Evolutionary conservation across 805 yeast species (phyloP).

Genomic region (Metschnikowia dekortorum): DNA sequence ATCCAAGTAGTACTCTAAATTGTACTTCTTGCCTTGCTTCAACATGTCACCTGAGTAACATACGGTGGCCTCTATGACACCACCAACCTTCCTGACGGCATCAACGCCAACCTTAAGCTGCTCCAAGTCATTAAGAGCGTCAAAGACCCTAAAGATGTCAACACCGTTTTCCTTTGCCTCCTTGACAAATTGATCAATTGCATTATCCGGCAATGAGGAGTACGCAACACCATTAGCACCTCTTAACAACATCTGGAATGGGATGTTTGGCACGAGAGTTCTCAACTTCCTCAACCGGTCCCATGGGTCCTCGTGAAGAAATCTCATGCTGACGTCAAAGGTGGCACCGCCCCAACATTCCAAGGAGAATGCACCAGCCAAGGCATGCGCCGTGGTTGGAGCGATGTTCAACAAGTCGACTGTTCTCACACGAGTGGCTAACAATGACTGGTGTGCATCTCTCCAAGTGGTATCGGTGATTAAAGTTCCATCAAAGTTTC

Average conservation of each 20-base stretch:
- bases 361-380: conserved; percentile 85
- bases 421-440: conserved; percentile 97
- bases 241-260: conserved; percentile 98
- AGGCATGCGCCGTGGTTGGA: conserved; percentile 86
- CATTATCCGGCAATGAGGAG: conserved; percentile 96
- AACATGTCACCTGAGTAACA: conserved; percentile 99
- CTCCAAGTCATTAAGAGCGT: conserved; percentile 93
- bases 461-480: conserved; percentile 99
- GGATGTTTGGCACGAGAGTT: conserved; percentile 91
- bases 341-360: conserved; percentile 99
- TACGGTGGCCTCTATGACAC: conserved; percentile 97
- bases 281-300: conserved; percentile 86
- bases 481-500: conserved; percentile 79
- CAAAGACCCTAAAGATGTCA: conserved; percentile 96
- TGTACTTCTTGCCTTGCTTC: conserved; percentile 92
- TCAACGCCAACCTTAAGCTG: conserved; percentile 96
- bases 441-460: conserved; percentile 97
- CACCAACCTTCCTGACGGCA: conserved; percentile 97
- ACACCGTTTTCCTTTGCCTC: conserved; percentile 96
- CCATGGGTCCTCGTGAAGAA: conserved; percentile 99
- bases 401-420: conserved; percentile 89
- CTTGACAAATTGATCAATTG: conserved; percentile 92
- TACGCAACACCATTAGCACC: conserved; percentile 99
- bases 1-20: conserved; percentile 79
- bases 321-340: conserved; percentile 97